Evolutionary conservation across 306 rosid species (phyloP).

Genomic region (Cotoneaster glaucophyllus): DNA sequence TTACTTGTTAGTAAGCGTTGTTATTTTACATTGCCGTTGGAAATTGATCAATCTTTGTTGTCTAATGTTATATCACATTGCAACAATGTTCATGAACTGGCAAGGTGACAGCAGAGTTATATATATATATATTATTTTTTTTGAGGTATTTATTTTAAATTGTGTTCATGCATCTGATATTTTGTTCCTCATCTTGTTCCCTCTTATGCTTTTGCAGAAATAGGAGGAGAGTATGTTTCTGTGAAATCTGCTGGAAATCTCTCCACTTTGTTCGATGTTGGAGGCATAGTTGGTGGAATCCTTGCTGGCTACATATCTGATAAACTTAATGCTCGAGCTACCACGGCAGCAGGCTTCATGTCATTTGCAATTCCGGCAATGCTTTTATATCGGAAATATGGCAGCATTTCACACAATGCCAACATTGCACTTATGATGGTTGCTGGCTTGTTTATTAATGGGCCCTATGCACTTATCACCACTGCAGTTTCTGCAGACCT

Average conservation of each 20-base stretch:
- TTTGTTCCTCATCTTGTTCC: neutral
- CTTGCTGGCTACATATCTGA: conserved; percentile 82
- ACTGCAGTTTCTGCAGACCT: conserved; percentile 88
- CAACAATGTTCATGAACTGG: neutral
- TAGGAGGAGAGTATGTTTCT: conserved; percentile 62
- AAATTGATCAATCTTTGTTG: neutral
- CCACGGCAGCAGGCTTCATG: conserved; percentile 73
- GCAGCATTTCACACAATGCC: conserved; percentile 39
- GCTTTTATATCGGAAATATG: conserved; percentile 52
- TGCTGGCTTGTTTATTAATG: conserved; percentile 73
- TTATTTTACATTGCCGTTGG: neutral
- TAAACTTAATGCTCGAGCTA: conserved; percentile 73
- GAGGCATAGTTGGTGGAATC: conserved; percentile 79
- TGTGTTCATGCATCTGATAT: neutral
- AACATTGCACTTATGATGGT: conserved; percentile 69
- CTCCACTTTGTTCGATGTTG: conserved; percentile 73
- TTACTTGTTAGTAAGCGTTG: neutral
- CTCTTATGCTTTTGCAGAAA: conserved; percentile 44
- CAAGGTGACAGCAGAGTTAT: neutral
- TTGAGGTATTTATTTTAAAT: neutral
- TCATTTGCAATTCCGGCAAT: conserved; percentile 64
- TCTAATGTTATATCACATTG: neutral
- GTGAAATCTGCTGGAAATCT: conserved; percentile 82
- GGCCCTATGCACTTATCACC: conserved; percentile 84
- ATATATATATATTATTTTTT: neutral